A percentile compares a stretch with the other conserved stretches of the same genome.
phyloP scores from a whole-genome alignment of 140 eudicot genomes.

The Anethum foeniculum region DNA sequence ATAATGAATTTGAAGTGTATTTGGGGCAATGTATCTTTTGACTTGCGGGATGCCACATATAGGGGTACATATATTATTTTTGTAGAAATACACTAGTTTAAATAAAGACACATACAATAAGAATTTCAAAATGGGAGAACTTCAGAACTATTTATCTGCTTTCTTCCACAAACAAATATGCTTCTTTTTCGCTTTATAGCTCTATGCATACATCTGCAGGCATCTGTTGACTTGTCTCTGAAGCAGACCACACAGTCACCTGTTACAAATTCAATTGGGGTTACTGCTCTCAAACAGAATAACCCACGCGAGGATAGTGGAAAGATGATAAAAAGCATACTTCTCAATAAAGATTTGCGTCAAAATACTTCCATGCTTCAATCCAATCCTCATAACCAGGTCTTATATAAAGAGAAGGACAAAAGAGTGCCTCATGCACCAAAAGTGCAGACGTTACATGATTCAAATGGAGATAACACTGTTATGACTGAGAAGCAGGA shows the following conservation, averaged over 20 bases:
- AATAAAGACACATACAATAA: neutral
- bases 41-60: neutral
- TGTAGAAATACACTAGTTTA: neutral
- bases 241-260: slow-evolving; percentile 37
- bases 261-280: slow-evolving; percentile 28
- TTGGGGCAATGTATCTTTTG: neutral
- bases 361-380: slow-evolving; percentile 39
- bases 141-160: neutral
- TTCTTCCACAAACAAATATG: neutral
- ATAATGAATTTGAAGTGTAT: neutral
- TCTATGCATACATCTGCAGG: slow-evolving; percentile 23
- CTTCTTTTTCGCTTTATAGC: neutral
- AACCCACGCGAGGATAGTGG: slow-evolving; percentile 66
- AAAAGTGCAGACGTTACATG: slow-evolving; percentile 21
- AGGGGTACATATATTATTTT: neutral
- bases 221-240: slow-evolving; percentile 30
- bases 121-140: neutral
- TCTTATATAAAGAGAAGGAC: slow-evolving; percentile 45
- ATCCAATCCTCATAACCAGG: slow-evolving; percentile 33
- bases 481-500: slow-evolving; percentile 42
- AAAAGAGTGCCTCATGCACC: slow-evolving; percentile 65
- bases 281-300: slow-evolving; percentile 34
- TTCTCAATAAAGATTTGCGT: slow-evolving; percentile 55
- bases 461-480: slow-evolving; percentile 38
- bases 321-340: slow-evolving; percentile 70